Evolutionary conservation across 768 basidiomycete genomes (phyloP).

Genomic region (Tephrocybe rancida): DNA sequence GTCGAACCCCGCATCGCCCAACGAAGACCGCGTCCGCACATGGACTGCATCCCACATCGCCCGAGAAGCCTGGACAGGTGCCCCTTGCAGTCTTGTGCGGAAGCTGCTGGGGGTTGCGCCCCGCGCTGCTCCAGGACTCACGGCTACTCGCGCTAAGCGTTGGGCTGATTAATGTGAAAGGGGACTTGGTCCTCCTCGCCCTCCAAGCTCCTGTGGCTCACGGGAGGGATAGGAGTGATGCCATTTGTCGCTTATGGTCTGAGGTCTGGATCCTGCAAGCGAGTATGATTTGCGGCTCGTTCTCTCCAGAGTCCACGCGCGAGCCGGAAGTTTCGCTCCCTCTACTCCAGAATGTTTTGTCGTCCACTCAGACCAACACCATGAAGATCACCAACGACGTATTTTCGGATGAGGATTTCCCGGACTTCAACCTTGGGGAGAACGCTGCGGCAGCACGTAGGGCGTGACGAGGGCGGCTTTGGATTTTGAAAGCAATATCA

Average conservation of each 20-base stretch:
- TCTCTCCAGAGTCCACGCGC: slow-evolving; percentile 51
- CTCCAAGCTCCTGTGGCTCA: slow-evolving; percentile 54
- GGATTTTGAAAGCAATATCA: slow-evolving; percentile 4
- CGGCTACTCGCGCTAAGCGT: slow-evolving; percentile 40
- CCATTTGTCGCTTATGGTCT: slow-evolving; percentile 62
- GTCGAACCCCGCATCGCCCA: slow-evolving; percentile 43
- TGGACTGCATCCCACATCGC: slow-evolving; percentile 59
- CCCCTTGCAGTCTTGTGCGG: slow-evolving; percentile 49
- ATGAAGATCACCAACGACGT: slow-evolving; percentile 33
- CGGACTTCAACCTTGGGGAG: slow-evolving; percentile 4
- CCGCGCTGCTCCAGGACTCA: slow-evolving; percentile 42
- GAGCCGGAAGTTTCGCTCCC: slow-evolving; percentile 54
- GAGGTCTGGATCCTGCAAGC: slow-evolving; percentile 9
- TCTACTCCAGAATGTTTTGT: slow-evolving; percentile 38
- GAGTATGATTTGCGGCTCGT: slow-evolving; percentile 46
- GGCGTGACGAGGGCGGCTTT: slow-evolving; percentile 26
- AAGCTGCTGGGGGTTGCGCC: slow-evolving; percentile 40
- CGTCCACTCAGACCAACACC: slow-evolving; percentile 2
- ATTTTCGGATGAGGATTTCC: slow-evolving; percentile 31
- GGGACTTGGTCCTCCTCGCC: slow-evolving; percentile 48
- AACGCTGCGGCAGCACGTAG: slow-evolving; percentile 17
- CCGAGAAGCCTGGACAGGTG: slow-evolving; percentile 54
- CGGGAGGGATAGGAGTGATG: slow-evolving; percentile 67
- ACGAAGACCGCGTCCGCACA: slow-evolving; percentile 66
- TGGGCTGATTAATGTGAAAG: slow-evolving; percentile 53